Base-by-base conservation (phyloP, 441 rosid genomes). In the Eugenia klotzschiana region DNA sequence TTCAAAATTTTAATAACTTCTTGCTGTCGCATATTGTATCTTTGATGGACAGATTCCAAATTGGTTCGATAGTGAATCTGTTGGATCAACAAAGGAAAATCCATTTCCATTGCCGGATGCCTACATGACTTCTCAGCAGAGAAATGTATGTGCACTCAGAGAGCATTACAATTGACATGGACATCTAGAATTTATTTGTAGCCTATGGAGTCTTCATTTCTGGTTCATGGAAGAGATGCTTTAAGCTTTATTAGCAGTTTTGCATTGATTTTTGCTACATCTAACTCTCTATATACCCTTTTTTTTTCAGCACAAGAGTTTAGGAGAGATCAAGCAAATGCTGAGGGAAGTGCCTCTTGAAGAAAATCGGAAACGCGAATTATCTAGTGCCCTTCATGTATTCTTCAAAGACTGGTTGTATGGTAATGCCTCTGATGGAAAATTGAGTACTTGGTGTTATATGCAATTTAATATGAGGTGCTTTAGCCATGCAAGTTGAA, bases 321-420 rank as follows among this genome's bases (percentile, higher is more conserved):
- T 94, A 57, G 93, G 85, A 83, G 99, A 96, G 90, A 87, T 93
- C 83, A 94, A 93, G 88, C 94, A 93, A 81, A 87, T 90, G 41
- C 82, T 97, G 88, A 93, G 89, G 86, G 98, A 94, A 85, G 87
- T 94, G 46, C 93, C 94, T 22, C 90, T 96, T 26, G 99, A 93
- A 91, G 99, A 94, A 84, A 94, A 87, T 88, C 91, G 93, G 85
- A 96, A 94, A 89, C 91, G 93, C 77, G 99, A 97, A 87, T 84
- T 96, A 50, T 93, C 98, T 2, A 88, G 86, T 84, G 99, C 99
- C 50, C 90, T 97, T 79, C 99, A 97, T 89, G 90, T 93, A 51
- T 91, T 92, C 91, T 97, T 97, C 92, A 97, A 94, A 86, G 99
- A 97, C 87, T 97, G 99, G 99, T 91, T 97, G 60, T 95, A 97